phyloP scores from a whole-genome alignment of 2,329 filamentous ascomycete genomes.

The Colletotrichum truncatum region DNA sequence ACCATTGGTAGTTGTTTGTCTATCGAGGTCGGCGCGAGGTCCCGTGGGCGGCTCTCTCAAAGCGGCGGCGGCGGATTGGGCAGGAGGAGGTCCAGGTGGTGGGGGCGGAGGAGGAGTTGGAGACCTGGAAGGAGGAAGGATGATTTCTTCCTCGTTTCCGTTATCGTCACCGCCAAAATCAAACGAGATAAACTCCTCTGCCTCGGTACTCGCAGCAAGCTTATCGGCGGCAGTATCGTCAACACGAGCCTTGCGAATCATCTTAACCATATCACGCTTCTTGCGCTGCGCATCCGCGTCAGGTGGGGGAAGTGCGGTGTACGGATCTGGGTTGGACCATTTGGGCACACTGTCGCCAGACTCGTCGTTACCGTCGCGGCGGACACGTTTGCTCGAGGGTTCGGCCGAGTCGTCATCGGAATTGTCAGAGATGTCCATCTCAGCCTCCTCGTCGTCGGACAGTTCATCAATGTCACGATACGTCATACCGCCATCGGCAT shows the following conservation, averaged over 20 bases:
- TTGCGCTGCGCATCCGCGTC: constrained; percentile 75
- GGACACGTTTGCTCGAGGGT: constrained; percentile 54
- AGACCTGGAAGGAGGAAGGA: constrained; percentile 25
- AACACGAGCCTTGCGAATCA: constrained; percentile 89
- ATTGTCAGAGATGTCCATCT: constrained; percentile 70
- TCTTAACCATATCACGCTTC: constrained; percentile 86
- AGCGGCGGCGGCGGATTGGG: background rate
- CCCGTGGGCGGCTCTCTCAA: constrained; percentile 1
- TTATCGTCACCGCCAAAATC: constrained; percentile 69
- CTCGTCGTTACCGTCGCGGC: constrained; percentile 41
- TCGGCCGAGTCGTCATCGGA: constrained; percentile 49
- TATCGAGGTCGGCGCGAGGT: background rate
- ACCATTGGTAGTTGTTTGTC: background rate
- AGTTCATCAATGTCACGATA: constrained; percentile 66
- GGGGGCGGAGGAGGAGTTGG: constrained; percentile 22
- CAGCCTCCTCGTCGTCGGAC: constrained; percentile 70
- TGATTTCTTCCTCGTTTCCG: constrained; percentile 41
- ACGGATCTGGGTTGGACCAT: constrained; percentile 97
- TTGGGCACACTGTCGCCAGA: constrained; percentile 66
- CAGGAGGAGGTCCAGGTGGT: constrained; percentile 1
- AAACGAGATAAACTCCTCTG: constrained; percentile 91
- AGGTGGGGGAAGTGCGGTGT: constrained; percentile 84
- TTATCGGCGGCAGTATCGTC: constrained; percentile 57
- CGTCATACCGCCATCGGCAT: constrained; percentile 55
- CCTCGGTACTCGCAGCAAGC: constrained; percentile 61